Evolutionary conservation across 495 filamentous ascomycete genomes (phyloP).

Genomic region (Pyrenopolyporus hunteri): DNA sequence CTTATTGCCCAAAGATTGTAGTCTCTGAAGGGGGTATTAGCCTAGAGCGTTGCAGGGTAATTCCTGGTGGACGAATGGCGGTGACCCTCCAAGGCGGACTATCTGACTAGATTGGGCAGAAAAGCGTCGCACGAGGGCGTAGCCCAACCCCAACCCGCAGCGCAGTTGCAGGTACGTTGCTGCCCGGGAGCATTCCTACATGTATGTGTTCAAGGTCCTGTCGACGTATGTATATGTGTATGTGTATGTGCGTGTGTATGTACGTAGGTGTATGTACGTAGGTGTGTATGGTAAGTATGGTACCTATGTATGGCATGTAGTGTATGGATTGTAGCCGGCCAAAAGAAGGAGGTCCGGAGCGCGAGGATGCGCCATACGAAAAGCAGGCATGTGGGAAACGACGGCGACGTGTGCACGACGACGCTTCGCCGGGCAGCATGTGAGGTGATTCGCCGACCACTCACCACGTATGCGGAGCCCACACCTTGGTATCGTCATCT

Average conservation of each 20-base stretch:
- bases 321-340: slow-evolving; percentile 15
- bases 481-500: slow-evolving; percentile 23
- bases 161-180: slow-evolving; percentile 32
- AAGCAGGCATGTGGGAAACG: slow-evolving; percentile 11
- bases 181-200: slow-evolving; percentile 34
- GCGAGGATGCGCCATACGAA: slow-evolving; percentile 16
- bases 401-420: slow-evolving; percentile 29
- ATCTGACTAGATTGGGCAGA: slow-evolving; percentile 44
- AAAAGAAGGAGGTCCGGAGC: slow-evolving; percentile 18
- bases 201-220: no score
- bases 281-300: background rate
- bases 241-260: background rate
- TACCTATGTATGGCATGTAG: no score
- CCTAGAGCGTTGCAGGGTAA: slow-evolving; percentile 30
- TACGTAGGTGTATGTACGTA: background rate
- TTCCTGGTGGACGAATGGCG: slow-evolving; percentile 37
- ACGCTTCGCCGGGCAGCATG: slow-evolving; percentile 9
- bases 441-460: slow-evolving; percentile 22
- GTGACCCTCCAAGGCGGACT: slow-evolving; percentile 35
- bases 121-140: slow-evolving; percentile 36
- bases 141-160: slow-evolving; percentile 24
- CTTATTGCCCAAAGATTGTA: slow-evolving; percentile 38
- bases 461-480: slow-evolving; percentile 34
- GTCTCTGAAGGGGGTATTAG: slow-evolving; percentile 25
- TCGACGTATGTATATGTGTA: background rate